These are phyloP conservation scores for Beauveria medogensis DNA, from an alignment of 2,329 filamentous ascomycete species.

Conservation along the genomic window DNA sequence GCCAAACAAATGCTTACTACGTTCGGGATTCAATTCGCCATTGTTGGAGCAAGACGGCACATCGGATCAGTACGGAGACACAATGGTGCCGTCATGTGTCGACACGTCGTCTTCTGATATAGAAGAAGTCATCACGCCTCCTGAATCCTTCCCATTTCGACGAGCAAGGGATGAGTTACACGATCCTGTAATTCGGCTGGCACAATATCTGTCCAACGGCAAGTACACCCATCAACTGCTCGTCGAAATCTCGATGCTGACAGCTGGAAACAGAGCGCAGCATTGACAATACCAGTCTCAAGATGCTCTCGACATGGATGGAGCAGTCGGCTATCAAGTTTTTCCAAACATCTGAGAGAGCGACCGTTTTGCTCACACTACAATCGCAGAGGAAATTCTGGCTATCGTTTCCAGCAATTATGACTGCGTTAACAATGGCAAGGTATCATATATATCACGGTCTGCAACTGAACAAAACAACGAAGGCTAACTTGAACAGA, in stretches of 20 bases:
- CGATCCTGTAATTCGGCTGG: conserved; percentile 27
- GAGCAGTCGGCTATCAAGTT: conserved; percentile 35
- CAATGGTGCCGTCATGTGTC: not conserved
- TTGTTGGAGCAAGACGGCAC: not conserved
- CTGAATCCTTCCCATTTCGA: conserved; percentile 37
- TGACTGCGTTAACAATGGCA: not conserved
- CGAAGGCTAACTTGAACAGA: not conserved
- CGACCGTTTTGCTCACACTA: not conserved
- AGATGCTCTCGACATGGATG: conserved; percentile 34
- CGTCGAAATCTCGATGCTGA: not conserved
- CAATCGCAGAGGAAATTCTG: conserved; percentile 4
- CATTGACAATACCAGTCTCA: not conserved
- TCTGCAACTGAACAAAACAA: not conserved
- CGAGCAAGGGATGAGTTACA: conserved; percentile 23
- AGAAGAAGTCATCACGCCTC: conserved; percentile 1
- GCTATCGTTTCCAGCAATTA: not conserved
- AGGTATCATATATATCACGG: not conserved
- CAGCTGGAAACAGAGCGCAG: not conserved
- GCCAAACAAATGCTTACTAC: too few species aligned
- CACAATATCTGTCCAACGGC: conserved; percentile 29
- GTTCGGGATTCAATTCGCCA: not conserved
- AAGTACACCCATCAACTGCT: conserved; percentile 6
- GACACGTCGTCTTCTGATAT: not conserved
- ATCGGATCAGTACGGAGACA: not conserved
- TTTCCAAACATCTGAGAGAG: conserved; percentile 30